Percentiles rank a stretch among this genome's conserved stretches.
phyloP scores from a whole-genome alignment of 192 early-diverging fungal species.

The Gamsiella multidivaricata region DNA sequence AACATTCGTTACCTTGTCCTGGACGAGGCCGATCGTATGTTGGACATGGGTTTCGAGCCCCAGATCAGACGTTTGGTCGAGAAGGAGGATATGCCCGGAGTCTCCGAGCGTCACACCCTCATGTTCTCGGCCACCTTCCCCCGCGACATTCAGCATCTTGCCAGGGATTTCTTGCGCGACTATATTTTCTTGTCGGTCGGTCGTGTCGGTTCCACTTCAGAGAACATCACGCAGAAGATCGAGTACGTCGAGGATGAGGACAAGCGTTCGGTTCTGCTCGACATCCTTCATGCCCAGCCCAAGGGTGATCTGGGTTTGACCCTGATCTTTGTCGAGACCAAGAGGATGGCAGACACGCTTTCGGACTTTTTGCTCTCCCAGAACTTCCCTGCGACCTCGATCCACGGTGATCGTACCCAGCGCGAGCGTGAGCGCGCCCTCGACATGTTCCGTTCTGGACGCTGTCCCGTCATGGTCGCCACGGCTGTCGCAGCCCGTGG shows the following conservation, averaged over 20 bases:
- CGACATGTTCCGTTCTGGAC: slow-evolving; percentile 85
- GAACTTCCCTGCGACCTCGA: slow-evolving; percentile 91
- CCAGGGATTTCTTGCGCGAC: slow-evolving; percentile 84
- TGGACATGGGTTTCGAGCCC: slow-evolving; percentile 95
- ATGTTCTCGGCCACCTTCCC: slow-evolving; percentile 98
- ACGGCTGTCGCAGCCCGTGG: slow-evolving; percentile 98
- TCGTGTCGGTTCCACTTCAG: slow-evolving; percentile 92
- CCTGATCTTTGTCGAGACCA: slow-evolving; percentile 98
- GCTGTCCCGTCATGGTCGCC: slow-evolving; percentile 90
- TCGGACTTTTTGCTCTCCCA: slow-evolving; percentile 80
- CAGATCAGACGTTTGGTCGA: slow-evolving; percentile 91
- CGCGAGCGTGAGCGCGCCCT: slow-evolving; percentile 94
- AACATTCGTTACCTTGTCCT: slow-evolving; percentile 88
- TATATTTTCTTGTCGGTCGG: slow-evolving; percentile 92
- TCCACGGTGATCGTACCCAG: slow-evolving; percentile 97
- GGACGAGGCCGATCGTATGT: slow-evolving; percentile 98
- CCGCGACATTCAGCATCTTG: slow-evolving; percentile 85
- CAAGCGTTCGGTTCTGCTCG: slow-evolving; percentile 89
- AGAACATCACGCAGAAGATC: slow-evolving; percentile 95
- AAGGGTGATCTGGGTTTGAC: slow-evolving; percentile 76
- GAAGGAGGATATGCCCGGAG: slow-evolving; percentile 75
- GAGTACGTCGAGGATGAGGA: slow-evolving; percentile 95
- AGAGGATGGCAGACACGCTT: slow-evolving; percentile 91
- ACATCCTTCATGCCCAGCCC: slow-evolving; percentile 73
- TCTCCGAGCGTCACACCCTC: slow-evolving; percentile 85